Percentiles rank a stretch among this genome's conserved stretches.
Evolutionary conservation across 768 basidiomycete species (phyloP).

Genomic region (Pisolithus sp.): DNA sequence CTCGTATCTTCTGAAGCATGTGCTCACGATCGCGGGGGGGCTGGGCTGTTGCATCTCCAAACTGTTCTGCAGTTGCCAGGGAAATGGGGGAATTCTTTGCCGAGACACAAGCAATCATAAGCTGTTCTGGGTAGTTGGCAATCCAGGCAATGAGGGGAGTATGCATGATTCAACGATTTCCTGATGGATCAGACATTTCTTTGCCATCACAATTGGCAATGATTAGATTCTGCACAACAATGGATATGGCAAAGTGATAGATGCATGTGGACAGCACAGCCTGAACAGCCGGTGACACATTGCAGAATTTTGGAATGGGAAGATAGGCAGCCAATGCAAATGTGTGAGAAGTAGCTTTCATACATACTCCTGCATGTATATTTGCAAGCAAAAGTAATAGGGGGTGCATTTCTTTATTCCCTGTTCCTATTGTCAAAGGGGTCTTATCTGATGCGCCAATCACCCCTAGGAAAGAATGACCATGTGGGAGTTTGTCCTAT

Average conservation of each 20-base stretch:
- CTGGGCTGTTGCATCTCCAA: slow-evolving; percentile 6
- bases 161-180: not conserved
- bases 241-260: slow-evolving; percentile 25
- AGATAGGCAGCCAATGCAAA: slow-evolving; percentile 25
- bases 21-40: no score
- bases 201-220: slow-evolving; percentile 18
- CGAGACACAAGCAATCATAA: slow-evolving; percentile 8
- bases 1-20: no score
- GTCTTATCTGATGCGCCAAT: slow-evolving; percentile 31
- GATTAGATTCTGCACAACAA: slow-evolving; percentile 26
- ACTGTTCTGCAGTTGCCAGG: slow-evolving; percentile 6
- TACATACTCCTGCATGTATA: slow-evolving; percentile 22
- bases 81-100: slow-evolving; percentile 11
- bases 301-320: slow-evolving; percentile 25
- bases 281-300: slow-evolving; percentile 14
- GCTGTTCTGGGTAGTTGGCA: slow-evolving; percentile 15
- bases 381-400: slow-evolving; percentile 28
- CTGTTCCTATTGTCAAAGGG: slow-evolving; percentile 24
- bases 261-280: slow-evolving; percentile 23
- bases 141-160: slow-evolving; percentile 14
- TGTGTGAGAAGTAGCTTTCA: slow-evolving; percentile 27
- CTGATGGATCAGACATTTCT: slow-evolving; percentile 22
- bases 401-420: slow-evolving; percentile 28
- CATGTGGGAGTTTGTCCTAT: slow-evolving; percentile 8
- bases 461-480: slow-evolving; percentile 24